Evolutionary conservation across 2,329 filamentous ascomycete species (phyloP).

Genomic region (Sporothrix luriei): DNA sequence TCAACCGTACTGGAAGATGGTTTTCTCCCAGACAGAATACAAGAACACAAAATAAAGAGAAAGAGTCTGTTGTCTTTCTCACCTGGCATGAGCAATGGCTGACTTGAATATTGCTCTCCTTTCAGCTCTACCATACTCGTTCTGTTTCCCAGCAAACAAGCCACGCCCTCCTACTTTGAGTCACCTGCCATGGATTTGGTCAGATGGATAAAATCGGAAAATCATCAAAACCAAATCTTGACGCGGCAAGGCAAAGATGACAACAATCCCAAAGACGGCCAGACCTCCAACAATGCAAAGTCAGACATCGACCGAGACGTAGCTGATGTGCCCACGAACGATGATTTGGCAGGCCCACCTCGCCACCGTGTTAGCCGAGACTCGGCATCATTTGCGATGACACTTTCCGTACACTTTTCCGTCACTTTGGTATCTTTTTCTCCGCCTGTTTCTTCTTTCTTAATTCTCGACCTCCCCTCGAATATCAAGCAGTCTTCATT

Average conservation of each 20-base stretch:
- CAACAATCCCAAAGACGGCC: neutral
- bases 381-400: neutral
- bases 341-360: neutral
- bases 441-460: neutral
- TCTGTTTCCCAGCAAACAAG: no score
- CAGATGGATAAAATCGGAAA: neutral
- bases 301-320: neutral
- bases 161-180: no score
- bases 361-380: neutral
- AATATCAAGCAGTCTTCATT: neutral
- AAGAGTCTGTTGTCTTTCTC: no score
- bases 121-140: no score
- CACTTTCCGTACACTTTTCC: neutral
- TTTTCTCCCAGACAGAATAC: no score
- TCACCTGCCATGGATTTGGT: neutral
- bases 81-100: no score
- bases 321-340: neutral
- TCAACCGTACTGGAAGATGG: no score
- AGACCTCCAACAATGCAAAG: neutral
- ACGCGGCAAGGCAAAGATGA: neutral
- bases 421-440: neutral
- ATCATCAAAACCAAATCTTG: neutral
- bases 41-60: no score
- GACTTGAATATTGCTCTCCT: no score
- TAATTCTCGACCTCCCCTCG: neutral